Base-by-base conservation (phyloP, 2,329 filamentous ascomycete genomes). In the Microdochium paspali region DNA sequence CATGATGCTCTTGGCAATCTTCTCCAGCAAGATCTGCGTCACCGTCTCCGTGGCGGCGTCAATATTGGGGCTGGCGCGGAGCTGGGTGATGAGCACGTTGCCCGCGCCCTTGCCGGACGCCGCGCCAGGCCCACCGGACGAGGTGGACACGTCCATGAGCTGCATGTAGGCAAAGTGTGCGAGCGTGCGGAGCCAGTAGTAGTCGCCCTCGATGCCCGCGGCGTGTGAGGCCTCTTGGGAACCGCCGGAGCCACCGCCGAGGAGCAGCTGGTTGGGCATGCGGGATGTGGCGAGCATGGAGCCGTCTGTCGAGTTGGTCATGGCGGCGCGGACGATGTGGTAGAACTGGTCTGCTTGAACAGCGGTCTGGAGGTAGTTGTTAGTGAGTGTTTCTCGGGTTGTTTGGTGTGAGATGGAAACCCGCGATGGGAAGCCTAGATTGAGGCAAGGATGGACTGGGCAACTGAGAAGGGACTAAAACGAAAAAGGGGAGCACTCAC, bases 1-100 rank as follows among this genome's bases (percentile, higher is more conserved):
- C 42, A 44, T 44, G 23, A 44, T 40, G 35, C 35, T 40, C 35
- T 40, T 40, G 35, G 35, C 35, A 40, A 40, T 40, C 35, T 40
- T 40, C 18, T 40, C 35, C n/a, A 40, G 35, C 35, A 40, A 20
- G 35, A 40, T 40, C 35, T 40, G 35, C 18, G 35, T 40, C 35
- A 40, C 35, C 35, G 35, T 40, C 35, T 40, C 35, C n/a, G 35
- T 40, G 13, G 35, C 35, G n/a, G 20, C n/a, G 35, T 40, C 35
- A 20, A 40, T 40, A 20, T 12, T 40, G 35, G 35, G n/a, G 15
- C 4, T 4, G n/a, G 3, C 12, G 12, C 35, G 35, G 15, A 40
- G 35, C 35, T 40, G 35, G n/a, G 35, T 20, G 35, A 40, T 40
- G 4, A 40, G 35, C 15, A 21, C 35, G 18, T 40, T 40, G 35